Base-by-base conservation (phyloP, 306 rosid genomes). In the Quercus cerris region DNA sequence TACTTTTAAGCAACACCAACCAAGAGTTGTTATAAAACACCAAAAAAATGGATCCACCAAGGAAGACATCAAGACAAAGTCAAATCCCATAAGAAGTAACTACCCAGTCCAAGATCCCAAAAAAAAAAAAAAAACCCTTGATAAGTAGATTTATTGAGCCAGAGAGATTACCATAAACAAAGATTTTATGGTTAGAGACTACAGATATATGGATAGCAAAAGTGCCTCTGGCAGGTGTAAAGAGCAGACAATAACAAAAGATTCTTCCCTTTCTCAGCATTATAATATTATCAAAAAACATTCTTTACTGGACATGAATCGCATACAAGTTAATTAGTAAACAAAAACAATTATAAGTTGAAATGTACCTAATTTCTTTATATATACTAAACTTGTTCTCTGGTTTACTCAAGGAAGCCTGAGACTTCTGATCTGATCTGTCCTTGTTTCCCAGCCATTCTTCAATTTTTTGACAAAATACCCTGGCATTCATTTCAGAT, bases 391-490 rank as follows among this genome's bases (percentile, higher is more conserved):
- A 77, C 75, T 80, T 78, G 13, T 87, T 75, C 72, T 77, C 84
- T 62, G 5, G 80, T 74, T 77, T 77, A 71, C 76, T 75, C 58
- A 74, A 73, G 82, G 74, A 76, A 55, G 70, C 71, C 44, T 80
- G 80, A 55, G 70, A 58, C 55, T 84, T 54, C 63, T 58, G 71
- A 77, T 63, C 83, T 57, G 75, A 64, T 81, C 46, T 76, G 61
- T 82, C 82, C 80, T 70, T 78, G 73, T 70, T 81, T 86, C 83
- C 89, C 77, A 90, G 84, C 94, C 88, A 87, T 54, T 84, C 87
- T 67, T 90, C 91, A 82, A 91, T 85, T 85, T 66, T 86, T 78
- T 80, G 89, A 86, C 86, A 88, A 82, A 85, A 93, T 35, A 61
- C n/a, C 73, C 63, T 85, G 38, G 84, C 75, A 73, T 80, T 88